Base-by-base conservation (phyloP, 2,329 filamentous ascomycete species). In the Ceratocystis variospora region DNA sequence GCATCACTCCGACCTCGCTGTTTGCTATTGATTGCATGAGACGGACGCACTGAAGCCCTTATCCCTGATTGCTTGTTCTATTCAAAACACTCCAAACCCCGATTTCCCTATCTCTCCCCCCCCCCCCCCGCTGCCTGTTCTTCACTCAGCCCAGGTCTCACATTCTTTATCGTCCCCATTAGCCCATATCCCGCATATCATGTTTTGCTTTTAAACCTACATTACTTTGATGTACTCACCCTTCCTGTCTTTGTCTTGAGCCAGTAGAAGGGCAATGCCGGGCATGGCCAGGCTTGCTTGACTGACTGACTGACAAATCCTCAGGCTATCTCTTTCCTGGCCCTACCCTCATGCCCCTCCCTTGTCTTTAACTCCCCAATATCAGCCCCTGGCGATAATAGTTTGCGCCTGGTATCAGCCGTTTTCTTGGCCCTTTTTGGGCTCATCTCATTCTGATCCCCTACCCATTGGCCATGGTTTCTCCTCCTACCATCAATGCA, bases 371-470 rank as follows among this genome's bases (percentile, higher is more conserved):
- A 28, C 19, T n/a, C 55, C 28, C 31, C 55, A 25, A 59, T 59
- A 59, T 59, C 28, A 33, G 25, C 55, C 55, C 55, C 55, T 59
- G 28, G 55, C 55, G 28, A 59, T 59, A 59, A 59, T 59, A 59
- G 55, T 59, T 19, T 59, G 33, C 55, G 55, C 28, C 28, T 59
- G 22, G 48, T 15, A 28, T 53, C 37, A 41, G 37, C 37, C 12
- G 37, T 41, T 41, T 41, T 53, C 48, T 25, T 37, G 55, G 7
- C 22, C 22, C 17, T 59, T 59, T 59, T 59, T 37, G 31, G 55
- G 55, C 25, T 37, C 28, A 59, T 31, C 31, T 59, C 55, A 33
- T 33, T 19, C 25, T 15, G 33, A 8, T 17, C 33, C 55, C 55
- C 28, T 59, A 19, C 25, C 25, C n/a, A 19, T n/a, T 55, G 5